Percentiles rank a stretch among this genome's conserved stretches.
These are phyloP conservation scores for Leucocoprinus leucothites DNA, from an alignment of 768 basidiomycete species.

Conservation along the genomic window DNA sequence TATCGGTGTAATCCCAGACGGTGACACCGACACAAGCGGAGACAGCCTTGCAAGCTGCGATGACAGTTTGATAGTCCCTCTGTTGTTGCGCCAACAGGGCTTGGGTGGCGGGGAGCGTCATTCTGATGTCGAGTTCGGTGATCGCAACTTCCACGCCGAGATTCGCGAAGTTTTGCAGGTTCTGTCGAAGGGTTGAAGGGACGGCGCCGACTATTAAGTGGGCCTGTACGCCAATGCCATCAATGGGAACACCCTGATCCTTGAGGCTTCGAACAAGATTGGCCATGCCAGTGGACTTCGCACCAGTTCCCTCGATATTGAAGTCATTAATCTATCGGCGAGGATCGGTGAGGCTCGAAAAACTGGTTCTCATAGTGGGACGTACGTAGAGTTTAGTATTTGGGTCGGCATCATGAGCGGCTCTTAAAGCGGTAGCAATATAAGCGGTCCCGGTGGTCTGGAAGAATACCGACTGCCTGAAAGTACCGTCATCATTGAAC, in stretches of 20 bases:
- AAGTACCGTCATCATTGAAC: constrained; percentile 61
- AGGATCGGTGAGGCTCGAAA: too few relatives aligned
- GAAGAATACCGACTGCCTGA: constrained; percentile 50
- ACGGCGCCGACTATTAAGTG: constrained; percentile 58
- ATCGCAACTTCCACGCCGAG: constrained; percentile 64
- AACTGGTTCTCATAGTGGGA: constrained; percentile 27
- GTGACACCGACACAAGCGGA: constrained; percentile 39
- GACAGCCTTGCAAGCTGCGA: constrained; percentile 47
- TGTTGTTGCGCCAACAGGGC: constrained; percentile 50
- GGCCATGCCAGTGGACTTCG: constrained; percentile 55
- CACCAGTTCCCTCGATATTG: constrained; percentile 40
- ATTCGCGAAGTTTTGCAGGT: constrained; percentile 47
- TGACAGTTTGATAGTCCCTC: constrained; percentile 51
- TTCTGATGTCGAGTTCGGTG: constrained; percentile 62
- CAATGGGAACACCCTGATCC: constrained; percentile 43
- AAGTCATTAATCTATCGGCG: constrained; percentile 41
- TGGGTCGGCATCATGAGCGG: constrained; percentile 54
- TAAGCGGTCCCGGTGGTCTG: constrained; percentile 44
- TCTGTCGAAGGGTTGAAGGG: constrained; percentile 42
- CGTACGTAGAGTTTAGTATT: constrained; percentile 53
- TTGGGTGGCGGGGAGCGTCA: constrained; percentile 47
- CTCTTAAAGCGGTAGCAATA: constrained; percentile 47
- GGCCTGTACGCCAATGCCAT: constrained; percentile 55
- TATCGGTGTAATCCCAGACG: constrained; percentile 42
- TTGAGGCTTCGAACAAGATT: constrained; percentile 46